Conservation (phyloP, 2,329 filamentous ascomycete genomes). For the Cylindrodendrum hubeiense region DNA sequence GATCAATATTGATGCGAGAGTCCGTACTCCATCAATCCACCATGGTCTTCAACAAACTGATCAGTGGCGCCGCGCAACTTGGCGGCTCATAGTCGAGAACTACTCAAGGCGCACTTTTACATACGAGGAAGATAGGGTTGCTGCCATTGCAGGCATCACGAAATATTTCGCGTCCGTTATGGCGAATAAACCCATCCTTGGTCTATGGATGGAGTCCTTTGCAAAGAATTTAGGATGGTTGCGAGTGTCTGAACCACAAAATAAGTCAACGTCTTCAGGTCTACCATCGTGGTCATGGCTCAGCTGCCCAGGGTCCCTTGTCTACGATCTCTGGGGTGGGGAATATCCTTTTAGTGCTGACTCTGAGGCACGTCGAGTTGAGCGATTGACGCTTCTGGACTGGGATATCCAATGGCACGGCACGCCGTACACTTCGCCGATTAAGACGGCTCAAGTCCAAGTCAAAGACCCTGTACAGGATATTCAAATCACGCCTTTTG, state of each 20-base stretch:
- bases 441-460: not conserved
- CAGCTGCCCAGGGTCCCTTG: not conserved
- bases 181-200: not conserved
- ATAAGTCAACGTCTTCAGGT: not conserved
- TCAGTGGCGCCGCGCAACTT: not conserved
- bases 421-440: not conserved
- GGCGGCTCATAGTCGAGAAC: not conserved
- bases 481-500: not conserved
- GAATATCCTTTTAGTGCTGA: not conserved
- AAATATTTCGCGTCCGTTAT: not conserved
- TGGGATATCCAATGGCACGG: conserved; percentile 3
- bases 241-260: not conserved
- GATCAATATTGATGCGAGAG: not conserved
- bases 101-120: not conserved
- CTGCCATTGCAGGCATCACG: conserved; percentile 1
- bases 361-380: not conserved
- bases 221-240: not conserved
- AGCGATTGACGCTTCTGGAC: not conserved
- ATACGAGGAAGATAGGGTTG: not conserved
- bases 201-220: not conserved
- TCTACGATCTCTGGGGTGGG: not conserved
- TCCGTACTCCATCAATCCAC: not conserved
- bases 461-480: not conserved
- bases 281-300: not conserved
- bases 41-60: not conserved